Conservation (phyloP, 352 stramenopile species). For the Globisporangium orthogonon region DNA sequence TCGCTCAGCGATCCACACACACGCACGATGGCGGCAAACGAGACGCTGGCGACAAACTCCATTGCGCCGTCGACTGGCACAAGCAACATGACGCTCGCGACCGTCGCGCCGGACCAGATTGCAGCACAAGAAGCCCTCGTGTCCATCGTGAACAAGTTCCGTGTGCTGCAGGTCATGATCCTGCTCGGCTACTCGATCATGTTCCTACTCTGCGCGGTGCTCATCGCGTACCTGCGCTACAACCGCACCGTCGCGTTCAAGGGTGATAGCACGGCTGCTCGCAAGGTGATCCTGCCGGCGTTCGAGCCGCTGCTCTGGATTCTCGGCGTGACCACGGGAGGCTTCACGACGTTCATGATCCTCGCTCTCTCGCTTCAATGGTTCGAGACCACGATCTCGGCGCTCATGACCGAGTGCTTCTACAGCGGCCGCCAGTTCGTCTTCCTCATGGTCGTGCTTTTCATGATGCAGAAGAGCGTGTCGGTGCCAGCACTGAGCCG, state of each 20-base stretch:
- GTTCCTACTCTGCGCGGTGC: constrained; percentile 30
- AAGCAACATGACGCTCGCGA: not conserved
- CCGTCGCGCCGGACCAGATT: not conserved
- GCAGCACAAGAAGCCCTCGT: not conserved
- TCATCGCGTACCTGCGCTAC: constrained; percentile 49
- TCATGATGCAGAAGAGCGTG: constrained; percentile 42
- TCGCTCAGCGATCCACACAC: not conserved
- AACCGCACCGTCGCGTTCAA: constrained; percentile 41
- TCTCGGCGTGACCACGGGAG: constrained; percentile 11
- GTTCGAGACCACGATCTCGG: constrained; percentile 5
- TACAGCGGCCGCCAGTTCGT: constrained; percentile 35
- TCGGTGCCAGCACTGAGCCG: constrained; percentile 39
- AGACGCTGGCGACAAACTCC: not conserved
- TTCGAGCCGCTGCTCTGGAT: constrained; percentile 69
- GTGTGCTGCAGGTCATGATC: not conserved
- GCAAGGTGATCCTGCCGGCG: constrained; percentile 57
- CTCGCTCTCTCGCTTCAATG: constrained; percentile 22
- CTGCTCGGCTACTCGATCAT: constrained; percentile 33
- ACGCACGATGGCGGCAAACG: not conserved
- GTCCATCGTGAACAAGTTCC: not conserved
- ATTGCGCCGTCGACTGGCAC: not conserved
- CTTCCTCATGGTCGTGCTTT: constrained; percentile 69
- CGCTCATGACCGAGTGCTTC: constrained; percentile 28
- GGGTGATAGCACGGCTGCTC: constrained; percentile 41
- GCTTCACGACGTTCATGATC: constrained; percentile 11